Evolutionary conservation across 2,329 filamentous ascomycete genomes (phyloP).

Genomic region (Monascus ruber): DNA sequence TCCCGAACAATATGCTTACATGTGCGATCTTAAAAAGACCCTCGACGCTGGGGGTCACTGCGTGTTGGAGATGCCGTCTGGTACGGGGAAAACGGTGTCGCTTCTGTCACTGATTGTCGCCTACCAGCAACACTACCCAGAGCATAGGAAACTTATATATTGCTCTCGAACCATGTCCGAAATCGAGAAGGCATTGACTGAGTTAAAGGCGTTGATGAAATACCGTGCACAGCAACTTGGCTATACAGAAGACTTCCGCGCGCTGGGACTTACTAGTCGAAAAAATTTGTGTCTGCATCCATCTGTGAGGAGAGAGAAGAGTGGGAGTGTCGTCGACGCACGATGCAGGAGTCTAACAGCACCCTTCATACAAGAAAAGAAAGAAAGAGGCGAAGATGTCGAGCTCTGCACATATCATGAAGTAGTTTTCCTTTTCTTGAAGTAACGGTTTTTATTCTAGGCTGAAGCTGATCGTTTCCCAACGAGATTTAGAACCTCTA

Average conservation of each 20-base stretch:
- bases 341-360: conserved; percentile 90
- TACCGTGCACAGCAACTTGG: conserved; percentile 86
- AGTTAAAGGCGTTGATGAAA: conserved; percentile 88
- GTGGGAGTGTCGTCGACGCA: conserved; percentile 86
- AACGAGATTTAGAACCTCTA: conserved; percentile 61
- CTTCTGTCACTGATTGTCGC: conserved; percentile 89
- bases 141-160: conserved; percentile 93
- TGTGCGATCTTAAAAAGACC: conserved; percentile 77
- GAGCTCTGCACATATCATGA: conserved; percentile 95
- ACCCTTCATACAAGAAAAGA: conserved; percentile 96
- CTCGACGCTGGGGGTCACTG: conserved; percentile 92
- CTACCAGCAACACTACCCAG: conserved; percentile 87
- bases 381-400: conserved; percentile 85
- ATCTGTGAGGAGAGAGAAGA: conserved; percentile 92
- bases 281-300: conserved; percentile 97
- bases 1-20: conserved; percentile 65
- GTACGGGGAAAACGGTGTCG: conserved; percentile 94
- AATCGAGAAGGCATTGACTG: conserved; percentile 92
- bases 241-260: conserved; percentile 81
- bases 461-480: conserved; percentile 6
- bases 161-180: conserved; percentile 99
- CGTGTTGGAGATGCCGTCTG: conserved; percentile 97
- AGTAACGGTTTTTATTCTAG: not conserved
- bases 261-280: conserved; percentile 82
- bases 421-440: conserved; percentile 33